These are phyloP conservation scores for Rhodocollybia butyracea DNA, from an alignment of 768 basidiomycete species.

Conservation along the genomic window DNA sequence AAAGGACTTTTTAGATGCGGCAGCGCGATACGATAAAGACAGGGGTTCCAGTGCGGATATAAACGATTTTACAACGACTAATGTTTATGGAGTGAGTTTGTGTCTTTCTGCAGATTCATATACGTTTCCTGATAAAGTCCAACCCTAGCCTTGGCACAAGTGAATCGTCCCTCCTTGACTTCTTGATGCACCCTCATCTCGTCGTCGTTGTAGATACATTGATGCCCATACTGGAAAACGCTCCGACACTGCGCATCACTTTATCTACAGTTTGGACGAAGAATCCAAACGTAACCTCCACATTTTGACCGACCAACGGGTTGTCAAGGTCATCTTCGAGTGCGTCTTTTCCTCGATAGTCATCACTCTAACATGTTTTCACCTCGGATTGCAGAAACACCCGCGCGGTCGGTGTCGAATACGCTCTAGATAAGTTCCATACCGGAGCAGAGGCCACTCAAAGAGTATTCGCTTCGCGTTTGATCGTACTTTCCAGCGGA, in stretches of 20 bases:
- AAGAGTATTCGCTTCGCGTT: constrained; percentile 20
- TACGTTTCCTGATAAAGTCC: background rate
- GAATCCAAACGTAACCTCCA: background rate
- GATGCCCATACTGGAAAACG: constrained; percentile 31
- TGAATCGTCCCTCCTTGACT: background rate
- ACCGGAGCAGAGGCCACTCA: background rate
- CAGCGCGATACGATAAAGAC: constrained; percentile 29
- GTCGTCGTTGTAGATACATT: constrained; percentile 34
- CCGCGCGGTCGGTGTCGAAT: constrained; percentile 28
- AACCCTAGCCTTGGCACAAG: background rate
- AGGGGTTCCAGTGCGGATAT: constrained; percentile 28
- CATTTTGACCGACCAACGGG: constrained; percentile 18
- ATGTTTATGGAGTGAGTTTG: constrained; percentile 30
- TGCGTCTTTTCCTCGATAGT: constrained; percentile 11
- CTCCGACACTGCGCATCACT: constrained; percentile 34
- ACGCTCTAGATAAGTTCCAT: constrained; percentile 15
- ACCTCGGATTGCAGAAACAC: constrained; percentile 5
- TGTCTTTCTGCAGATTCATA: background rate
- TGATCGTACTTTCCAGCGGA: constrained; percentile 28
- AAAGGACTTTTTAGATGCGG: constrained; percentile 35
- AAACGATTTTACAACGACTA: constrained; percentile 26
- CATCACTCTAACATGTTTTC: background rate
- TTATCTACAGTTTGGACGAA: constrained; percentile 23
- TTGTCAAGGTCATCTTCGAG: constrained; percentile 28
- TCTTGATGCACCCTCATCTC: background rate